phyloP scores from a whole-genome alignment of 2,329 filamentous ascomycete genomes.

The Penicillium digitatum region DNA sequence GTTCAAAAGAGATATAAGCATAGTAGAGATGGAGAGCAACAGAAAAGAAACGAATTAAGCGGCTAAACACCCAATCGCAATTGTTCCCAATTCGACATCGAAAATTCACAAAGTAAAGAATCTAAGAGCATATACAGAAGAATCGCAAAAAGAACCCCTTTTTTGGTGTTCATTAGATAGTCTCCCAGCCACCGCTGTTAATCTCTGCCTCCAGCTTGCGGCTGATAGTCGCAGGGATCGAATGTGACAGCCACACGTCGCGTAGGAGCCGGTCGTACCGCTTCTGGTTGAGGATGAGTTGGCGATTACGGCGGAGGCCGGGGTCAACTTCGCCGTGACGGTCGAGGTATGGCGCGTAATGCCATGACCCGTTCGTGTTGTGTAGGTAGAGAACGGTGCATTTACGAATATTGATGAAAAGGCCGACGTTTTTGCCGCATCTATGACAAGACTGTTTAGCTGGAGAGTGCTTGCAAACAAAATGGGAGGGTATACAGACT shows the following conservation, averaged over 20 bases:
- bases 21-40: background rate
- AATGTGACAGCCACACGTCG: constrained; percentile 80
- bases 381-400: constrained; percentile 88
- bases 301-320: constrained; percentile 80
- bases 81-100: background rate
- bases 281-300: constrained; percentile 88
- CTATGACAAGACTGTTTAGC: constrained; percentile 45
- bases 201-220: constrained; percentile 90
- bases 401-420: constrained; percentile 96
- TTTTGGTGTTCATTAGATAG: constrained; percentile 32
- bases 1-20: background rate
- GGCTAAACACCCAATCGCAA: background rate
- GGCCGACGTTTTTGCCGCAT: constrained; percentile 83
- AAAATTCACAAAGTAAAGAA: background rate
- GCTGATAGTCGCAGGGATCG: constrained; percentile 82
- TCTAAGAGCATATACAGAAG: constrained; percentile 3
- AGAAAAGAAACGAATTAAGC: background rate
- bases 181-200: constrained; percentile 98
- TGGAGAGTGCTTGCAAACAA: background rate
- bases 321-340: constrained; percentile 92
- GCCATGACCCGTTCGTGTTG: constrained; percentile 74
- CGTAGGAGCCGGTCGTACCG: constrained; percentile 85
- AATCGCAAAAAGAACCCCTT: background rate
- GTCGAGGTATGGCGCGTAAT: constrained; percentile 87
- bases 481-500: constrained; percentile 51